Evolutionary conservation across 306 rosid genomes (phyloP), one percentile per base, ranked within the genome.

Genomic region (Prunus armeniaca): DNA sequence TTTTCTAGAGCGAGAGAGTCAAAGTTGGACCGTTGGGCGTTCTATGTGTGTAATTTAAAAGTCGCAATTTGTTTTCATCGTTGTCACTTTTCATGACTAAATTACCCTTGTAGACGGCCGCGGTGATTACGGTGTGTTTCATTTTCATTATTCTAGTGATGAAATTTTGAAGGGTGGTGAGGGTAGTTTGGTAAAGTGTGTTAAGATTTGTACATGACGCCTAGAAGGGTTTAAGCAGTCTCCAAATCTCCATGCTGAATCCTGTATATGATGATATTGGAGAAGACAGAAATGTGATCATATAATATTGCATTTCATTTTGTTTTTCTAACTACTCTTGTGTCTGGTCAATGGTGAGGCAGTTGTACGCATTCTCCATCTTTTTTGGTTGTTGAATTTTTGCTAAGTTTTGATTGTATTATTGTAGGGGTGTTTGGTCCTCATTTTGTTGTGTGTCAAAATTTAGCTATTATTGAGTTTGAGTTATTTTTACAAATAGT

Each of bases 21-120:
- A 85, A 86, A 84, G 87, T 76, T 86, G 86, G 90, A 86, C 92
- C 89, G 92, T 89, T 89, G 88, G n/a, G 60, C 8, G 28, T 62
- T 27, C 12, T 24, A 25, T 22, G 41, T 18, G 49, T 47, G 28
- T 5, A 64, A 63, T 63, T 63, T 63, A 30, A 63, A 13, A 30
- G 4, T 32, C 68, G 10, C 68, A 65, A 56, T 56, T 20, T 9
- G 25, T 20, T 13, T 9, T 20, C 27, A 9, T 65, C 30, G 5
- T 38, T 1, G 3, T 14, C 9, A 8, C 3, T 34, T 54, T 14
- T 18, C 45, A 11, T 76, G 34, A 55, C 71, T 8, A 47, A 45
- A 25, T 11, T 51, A 18, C 72, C 79, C 79, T 76, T 24, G 2
- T 8, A 6, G 17, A 8, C 5, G 6, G 19, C 5, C 5, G 10